Evolutionary conservation across 2,329 filamentous ascomycete species (phyloP).

Genomic region (Tolypocladium guangdongense): DNA sequence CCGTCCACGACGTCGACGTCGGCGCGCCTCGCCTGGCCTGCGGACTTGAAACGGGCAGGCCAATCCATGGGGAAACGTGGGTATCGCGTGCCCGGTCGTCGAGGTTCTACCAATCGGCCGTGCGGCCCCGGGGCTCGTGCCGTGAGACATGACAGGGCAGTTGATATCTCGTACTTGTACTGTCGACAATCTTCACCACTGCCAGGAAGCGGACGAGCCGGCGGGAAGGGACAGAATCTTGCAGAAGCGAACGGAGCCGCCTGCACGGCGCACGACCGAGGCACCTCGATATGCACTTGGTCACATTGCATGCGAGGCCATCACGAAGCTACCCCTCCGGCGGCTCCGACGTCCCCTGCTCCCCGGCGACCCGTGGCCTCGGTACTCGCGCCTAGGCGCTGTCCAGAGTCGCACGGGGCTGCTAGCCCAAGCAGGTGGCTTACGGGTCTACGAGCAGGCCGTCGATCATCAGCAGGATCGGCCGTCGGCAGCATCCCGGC

Average conservation of each 20-base stretch:
- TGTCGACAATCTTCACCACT: not conserved
- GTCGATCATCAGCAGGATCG: not conserved
- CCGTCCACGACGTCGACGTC: not conserved
- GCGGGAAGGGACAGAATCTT: not conserved
- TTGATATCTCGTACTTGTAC: too few species aligned
- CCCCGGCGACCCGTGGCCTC: not conserved
- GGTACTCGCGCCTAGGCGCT: not conserved
- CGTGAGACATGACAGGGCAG: not conserved
- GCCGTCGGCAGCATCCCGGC: not conserved
- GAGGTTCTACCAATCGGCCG: not conserved
- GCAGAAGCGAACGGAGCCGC: not conserved
- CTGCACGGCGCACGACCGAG: not conserved
- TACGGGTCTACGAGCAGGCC: too few species aligned
- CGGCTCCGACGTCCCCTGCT: not conserved
- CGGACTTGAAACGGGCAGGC: not conserved
- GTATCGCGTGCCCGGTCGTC: not conserved
- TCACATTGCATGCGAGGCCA: not conserved
- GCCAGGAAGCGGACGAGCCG: not conserved
- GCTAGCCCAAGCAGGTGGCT: not conserved
- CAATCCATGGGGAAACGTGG: not conserved
- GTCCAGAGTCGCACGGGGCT: too few species aligned
- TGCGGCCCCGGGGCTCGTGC: not conserved
- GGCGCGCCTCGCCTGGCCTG: not conserved
- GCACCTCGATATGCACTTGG: not conserved
- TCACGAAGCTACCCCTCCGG: not conserved